These are phyloP conservation scores for Linum trigynum DNA, from an alignment of 345 rosid species.

Conservation along the genomic window DNA sequence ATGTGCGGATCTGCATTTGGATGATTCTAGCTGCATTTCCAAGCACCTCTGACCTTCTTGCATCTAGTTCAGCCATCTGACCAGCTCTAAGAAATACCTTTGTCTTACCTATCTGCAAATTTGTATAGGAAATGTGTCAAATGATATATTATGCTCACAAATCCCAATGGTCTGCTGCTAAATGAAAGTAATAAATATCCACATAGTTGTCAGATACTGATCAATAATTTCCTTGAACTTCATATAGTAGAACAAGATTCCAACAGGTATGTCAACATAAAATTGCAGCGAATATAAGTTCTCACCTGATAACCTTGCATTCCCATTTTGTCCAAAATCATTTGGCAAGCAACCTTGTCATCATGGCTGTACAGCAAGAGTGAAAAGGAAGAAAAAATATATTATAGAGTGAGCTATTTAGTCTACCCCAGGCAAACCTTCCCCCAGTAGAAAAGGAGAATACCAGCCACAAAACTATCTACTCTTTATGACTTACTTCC, in stretches of 20 bases:
- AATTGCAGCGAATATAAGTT: not conserved
- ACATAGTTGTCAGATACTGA: not conserved
- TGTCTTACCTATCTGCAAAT: slow-evolving; percentile 74
- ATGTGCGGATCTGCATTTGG: slow-evolving; percentile 80
- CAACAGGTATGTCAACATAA: not conserved
- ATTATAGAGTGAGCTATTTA: slow-evolving; percentile 2
- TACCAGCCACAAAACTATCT: not conserved
- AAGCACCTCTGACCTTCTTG: slow-evolving; percentile 96
- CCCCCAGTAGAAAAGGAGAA: not conserved
- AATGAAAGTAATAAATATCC: not conserved
- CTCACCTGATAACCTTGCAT: slow-evolving; percentile 91
- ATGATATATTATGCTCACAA: slow-evolving; percentile 6
- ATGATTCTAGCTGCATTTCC: slow-evolving; percentile 94
- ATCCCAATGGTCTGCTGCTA: not conserved
- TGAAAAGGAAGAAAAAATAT: slow-evolving; percentile 5
- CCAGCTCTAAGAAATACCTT: slow-evolving; percentile 98
- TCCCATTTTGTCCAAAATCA: slow-evolving; percentile 87
- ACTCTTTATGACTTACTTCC: slow-evolving; percentile 44
- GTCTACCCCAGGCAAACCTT: not conserved
- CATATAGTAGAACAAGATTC: not conserved
- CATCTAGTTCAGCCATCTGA: slow-evolving; percentile 98
- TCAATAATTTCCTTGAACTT: not conserved
- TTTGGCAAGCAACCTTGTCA: slow-evolving; percentile 86
- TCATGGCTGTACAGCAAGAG: slow-evolving; percentile 50
- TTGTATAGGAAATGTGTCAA: slow-evolving; percentile 16